Conservation (phyloP, 306 rosid genomes). For the Prunus davidiana region DNA sequence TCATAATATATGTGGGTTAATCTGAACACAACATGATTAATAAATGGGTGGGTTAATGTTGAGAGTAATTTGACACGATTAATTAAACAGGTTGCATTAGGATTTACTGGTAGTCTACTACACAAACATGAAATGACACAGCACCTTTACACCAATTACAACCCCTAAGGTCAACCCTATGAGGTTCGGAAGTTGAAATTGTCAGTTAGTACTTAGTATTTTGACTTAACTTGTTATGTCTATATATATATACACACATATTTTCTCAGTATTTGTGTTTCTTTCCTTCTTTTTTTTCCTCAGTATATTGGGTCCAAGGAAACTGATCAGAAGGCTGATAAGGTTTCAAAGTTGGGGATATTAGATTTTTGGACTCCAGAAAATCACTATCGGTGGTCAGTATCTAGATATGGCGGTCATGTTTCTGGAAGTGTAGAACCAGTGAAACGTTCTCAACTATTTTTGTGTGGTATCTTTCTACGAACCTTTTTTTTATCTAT, state of each 20-base stretch:
- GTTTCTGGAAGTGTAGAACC: slow-evolving; percentile 65
- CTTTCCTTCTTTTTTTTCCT: slow-evolving; percentile 2
- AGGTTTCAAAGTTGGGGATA: slow-evolving; percentile 61
- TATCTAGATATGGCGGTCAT: slow-evolving; percentile 84
- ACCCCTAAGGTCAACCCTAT: neutral
- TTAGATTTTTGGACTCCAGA: slow-evolving; percentile 86
- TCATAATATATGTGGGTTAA: neutral
- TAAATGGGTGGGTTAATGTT: neutral
- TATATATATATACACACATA: neutral
- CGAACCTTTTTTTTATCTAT: slow-evolving; percentile 8
- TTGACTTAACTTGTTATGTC: neutral
- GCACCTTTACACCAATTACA: neutral
- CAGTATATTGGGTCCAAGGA: slow-evolving; percentile 82
- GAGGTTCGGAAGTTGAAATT: neutral
- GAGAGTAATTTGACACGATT: neutral
- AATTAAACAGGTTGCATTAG: neutral
- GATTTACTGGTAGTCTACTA: neutral
- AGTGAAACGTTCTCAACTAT: slow-evolving; percentile 49
- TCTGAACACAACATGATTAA: neutral
- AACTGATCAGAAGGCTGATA: slow-evolving; percentile 75
- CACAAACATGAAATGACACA: neutral
- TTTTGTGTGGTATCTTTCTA: slow-evolving; percentile 55
- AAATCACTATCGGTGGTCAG: slow-evolving; percentile 76
- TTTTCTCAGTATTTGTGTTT: neutral
- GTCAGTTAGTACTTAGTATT: neutral